phyloP scores from a whole-genome alignment of 306 rosid species.

The Prunus dulcis region DNA sequence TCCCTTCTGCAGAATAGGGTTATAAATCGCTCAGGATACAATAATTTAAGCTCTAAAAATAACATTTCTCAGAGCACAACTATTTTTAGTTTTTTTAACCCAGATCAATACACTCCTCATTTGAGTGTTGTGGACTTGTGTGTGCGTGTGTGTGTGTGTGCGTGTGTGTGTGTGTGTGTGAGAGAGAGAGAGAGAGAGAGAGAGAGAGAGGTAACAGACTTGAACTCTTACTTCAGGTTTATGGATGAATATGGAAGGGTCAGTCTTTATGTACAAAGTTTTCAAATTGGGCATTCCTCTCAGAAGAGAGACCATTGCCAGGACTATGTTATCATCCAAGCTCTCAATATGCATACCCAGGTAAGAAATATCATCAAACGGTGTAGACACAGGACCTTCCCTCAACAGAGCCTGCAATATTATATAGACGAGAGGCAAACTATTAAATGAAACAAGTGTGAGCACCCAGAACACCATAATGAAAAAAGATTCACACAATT shows the following conservation, averaged over 20 bases:
- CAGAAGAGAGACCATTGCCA: neutral
- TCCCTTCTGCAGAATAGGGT: too few relatives aligned
- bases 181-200: too few relatives aligned
- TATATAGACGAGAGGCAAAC: neutral
- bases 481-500: neutral
- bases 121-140: neutral
- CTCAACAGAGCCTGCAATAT: conserved; percentile 5
- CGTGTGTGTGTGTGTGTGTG: too few relatives aligned
- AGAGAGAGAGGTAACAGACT: neutral
- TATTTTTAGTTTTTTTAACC: too few relatives aligned
- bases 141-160: neutral
- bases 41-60: too few relatives aligned
- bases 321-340: conserved; percentile 11
- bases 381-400: neutral
- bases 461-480: neutral
- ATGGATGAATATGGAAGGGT: neutral
- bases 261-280: neutral
- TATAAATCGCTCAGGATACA: too few relatives aligned
- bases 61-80: too few relatives aligned
- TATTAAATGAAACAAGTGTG: neutral
- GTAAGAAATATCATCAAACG: neutral
- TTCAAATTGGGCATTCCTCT: neutral
- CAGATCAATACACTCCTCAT: too few relatives aligned
- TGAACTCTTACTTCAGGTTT: conserved; percentile 1
- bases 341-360: neutral